Base-by-base conservation (phyloP, 2,329 filamentous ascomycete species). In the Hyphodiscus sp. region DNA sequence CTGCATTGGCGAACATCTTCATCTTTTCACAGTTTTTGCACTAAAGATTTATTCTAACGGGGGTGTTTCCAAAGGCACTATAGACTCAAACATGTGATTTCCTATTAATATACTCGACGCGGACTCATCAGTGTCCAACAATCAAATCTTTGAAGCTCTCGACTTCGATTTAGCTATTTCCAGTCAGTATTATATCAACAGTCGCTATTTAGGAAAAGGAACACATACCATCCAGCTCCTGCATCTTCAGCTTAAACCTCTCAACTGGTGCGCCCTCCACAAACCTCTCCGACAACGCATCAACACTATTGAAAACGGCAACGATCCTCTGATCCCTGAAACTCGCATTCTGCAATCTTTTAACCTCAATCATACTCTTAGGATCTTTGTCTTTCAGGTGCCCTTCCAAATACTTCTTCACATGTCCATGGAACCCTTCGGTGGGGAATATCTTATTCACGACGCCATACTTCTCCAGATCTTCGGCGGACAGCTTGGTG, bases 311-410 rank as follows among this genome's bases (percentile, higher is more conserved):
- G n/a, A 71, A 67, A 33, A 77, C 72, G 0, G 75, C 75, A 13
- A 76, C 56, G 60, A 78, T 61, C 53, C 76, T 68, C 51, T 64
- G 68, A 59, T 72, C 71, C 52, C 75, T 65, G 46, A 76, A 62
- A 13, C 70, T 70, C 5, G 68, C 68, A 67, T 77, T 78, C 64
- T 75, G 72, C 63, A 78, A 59, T 61, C 75, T 68, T 67, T 77
- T 78, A 61, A 69, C 71, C 69, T 77, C 75, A 62, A 76, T 75
- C 74, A 78, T 77, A 61, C 73, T 76, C 65, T 73, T 74, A 19
- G 74, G 74, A 66, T 78, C 75, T 63, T 77, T 77, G 0, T 68
- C 47, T 1, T 62, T 62, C 42, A 78, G 58, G 63, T 76, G 71
- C 20, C 67, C 71, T 43, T 73, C 64, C 54, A 78, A 58, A 52